Base-by-base conservation (phyloP, 23 red algal genomes). In the Rhodosorus marinus region DNA sequence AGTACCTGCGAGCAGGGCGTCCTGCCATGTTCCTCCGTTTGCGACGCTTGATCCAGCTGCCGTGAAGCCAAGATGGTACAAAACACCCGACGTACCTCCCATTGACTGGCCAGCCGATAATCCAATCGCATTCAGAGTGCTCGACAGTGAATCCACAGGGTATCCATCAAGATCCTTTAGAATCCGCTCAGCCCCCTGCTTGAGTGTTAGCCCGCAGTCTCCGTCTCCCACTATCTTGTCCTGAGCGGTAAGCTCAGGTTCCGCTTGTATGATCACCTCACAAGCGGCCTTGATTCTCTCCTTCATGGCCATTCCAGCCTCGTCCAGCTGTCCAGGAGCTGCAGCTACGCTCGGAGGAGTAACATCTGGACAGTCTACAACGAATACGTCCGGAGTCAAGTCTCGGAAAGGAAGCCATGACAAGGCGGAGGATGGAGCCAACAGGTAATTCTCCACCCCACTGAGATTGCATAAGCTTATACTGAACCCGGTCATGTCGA, bases 11-110 rank as follows among this genome's bases (percentile, higher is more conserved):
- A 11, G 11, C 38, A 43, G 38, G 11, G 11, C 38, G 17, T 17
- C 38, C 11, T 11, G 38, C 38, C 38, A 43, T n/a, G n/a, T n/a
- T 11, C 38, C 38, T 17, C 17, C 11, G 11, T 43, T 43, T 11
- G 64, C 34, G 20, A 64, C 55, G 17, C 65, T 29, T 24, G 77
- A 66, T 29, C 46, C 56, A 5, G 52, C 52, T 0, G 20, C 52
- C 35, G 31, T 17, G 24, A 56, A 24, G 2, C 19, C 52, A 28
- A 56, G 24, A 3, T 28, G 35, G 3, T 21, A 5, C 19, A 56
- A 32, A 3, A 15, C 24, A 1, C 52, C 52, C 1, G 20, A 24
- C 3, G 52, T 56, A 4, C 52, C 52, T 0, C 52, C 52, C 52
- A 56, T 56, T 28, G 20, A 20, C 20, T 56, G 20, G 17, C 24